Base-by-base conservation (phyloP, 805 yeast genomes). In the Monosporozyma solicola region DNA sequence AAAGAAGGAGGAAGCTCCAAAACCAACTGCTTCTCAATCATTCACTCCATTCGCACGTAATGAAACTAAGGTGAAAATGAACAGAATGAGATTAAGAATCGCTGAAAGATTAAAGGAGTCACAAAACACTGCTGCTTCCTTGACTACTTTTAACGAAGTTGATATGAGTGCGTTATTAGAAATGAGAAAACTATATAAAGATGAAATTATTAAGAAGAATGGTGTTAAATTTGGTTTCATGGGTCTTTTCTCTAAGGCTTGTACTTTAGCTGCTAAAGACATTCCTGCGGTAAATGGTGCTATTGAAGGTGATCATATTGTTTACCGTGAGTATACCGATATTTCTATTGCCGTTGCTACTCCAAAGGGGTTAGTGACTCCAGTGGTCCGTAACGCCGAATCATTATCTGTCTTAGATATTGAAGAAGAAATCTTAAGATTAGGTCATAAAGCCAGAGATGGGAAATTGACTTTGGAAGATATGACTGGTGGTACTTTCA, bases 41-140 rank as follows among this genome's bases (percentile, higher is more conserved):
- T 64, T 72, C 46, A 74, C 77, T 43, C 62, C 79, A 37, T 88
- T 87, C 67, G 79, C 94, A 54, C 87, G 99, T 77, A 73, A 75
- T 57, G 98, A 94, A 76, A 86, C 84, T 69, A 82, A 90, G 71
- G 95, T 94, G 59, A 92, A 92, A 80, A 92, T 92, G 98, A 94
- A 91, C 84, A 87, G 99, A 79, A 94, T 92, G 98, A 86, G 99
- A 77, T 74, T 88, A 75, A 88, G 99, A 80, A 94, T 94, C 61
- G 96, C 99, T 56, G 98, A 92, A 79, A 88, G 99, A 76, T 85
- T 92, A 70, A 92, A 92, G 88, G 98, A 94, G 79, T 87, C 98
- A 37, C 99, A 92, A 76, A 94, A 94, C 80, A 91, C 98, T 53
- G 95, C 98, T 60, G 99, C 99, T 41, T 88, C 98, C 48, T 82